Conservation (phyloP, 2,329 filamentous ascomycete genomes). For the Fonsecaea multimorphosa region DNA sequence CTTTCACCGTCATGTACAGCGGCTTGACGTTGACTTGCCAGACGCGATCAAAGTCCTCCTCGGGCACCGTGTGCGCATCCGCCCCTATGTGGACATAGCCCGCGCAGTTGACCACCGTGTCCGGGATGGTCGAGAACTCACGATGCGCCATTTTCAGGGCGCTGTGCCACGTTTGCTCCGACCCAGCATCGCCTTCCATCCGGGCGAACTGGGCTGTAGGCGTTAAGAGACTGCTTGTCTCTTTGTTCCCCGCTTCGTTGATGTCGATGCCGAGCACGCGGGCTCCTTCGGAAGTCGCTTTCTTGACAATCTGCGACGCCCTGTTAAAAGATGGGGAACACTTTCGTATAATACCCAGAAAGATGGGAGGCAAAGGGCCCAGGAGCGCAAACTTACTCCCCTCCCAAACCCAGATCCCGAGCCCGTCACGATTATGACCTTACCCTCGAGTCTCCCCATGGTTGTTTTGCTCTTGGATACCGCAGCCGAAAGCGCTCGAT, state of each 20-base stretch:
- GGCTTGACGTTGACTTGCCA: conserved; percentile 3
- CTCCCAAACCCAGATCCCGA: background rate
- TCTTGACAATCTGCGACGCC: background rate
- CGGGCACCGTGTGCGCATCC: background rate
- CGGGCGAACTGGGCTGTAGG: background rate
- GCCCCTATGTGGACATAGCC: background rate
- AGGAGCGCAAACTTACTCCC: background rate
- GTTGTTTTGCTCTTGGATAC: background rate
- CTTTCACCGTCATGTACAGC: background rate
- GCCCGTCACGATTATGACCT: background rate
- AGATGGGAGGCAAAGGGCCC: too few species aligned
- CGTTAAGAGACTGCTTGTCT: background rate
- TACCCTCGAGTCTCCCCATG: background rate
- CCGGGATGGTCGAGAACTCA: background rate
- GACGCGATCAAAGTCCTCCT: background rate
- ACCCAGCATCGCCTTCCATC: background rate
- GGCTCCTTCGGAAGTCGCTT: background rate
- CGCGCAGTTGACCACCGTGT: background rate
- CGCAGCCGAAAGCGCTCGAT: too few species aligned
- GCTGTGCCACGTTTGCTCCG: background rate
- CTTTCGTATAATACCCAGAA: too few species aligned
- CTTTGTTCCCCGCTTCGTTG: background rate
- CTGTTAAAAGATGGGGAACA: background rate
- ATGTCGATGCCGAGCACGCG: background rate
- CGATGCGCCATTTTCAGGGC: background rate